Conservation (phyloP, 192 early-diverging fungal species). For the Coemansia sp. region DNA sequence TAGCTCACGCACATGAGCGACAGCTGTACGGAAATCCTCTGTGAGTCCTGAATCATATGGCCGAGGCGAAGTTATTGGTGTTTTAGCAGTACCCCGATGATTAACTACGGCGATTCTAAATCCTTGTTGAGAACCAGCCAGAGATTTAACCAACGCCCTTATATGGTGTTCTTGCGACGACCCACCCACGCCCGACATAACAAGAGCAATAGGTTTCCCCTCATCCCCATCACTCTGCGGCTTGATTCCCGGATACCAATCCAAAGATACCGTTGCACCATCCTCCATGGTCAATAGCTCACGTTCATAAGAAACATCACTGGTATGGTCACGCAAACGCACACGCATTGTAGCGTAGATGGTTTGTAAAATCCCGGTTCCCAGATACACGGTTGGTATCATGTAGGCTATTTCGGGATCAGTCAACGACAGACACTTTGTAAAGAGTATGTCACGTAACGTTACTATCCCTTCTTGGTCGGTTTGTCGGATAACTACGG, state of each 20-base stretch:
- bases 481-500: constrained; percentile 35
- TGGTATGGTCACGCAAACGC: constrained; percentile 30
- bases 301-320: constrained; percentile 38
- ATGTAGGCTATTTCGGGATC: constrained; percentile 59
- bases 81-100: constrained; percentile 82
- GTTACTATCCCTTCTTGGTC: constrained; percentile 29
- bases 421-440: constrained; percentile 61
- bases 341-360: constrained; percentile 48
- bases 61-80: constrained; percentile 71
- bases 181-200: constrained; percentile 89
- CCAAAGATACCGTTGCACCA: constrained; percentile 83
- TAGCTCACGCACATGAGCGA: constrained; percentile 32
- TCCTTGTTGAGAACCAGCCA: constrained; percentile 52
- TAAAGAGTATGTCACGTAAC: constrained; percentile 31
- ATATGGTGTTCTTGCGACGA: constrained; percentile 91
- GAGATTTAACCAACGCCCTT: constrained; percentile 64
- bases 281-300: constrained; percentile 66
- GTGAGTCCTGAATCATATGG: constrained; percentile 81
- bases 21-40: constrained; percentile 60
- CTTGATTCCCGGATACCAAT: constrained; percentile 69
- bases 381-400: constrained; percentile 74
- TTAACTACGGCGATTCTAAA: constrained; percentile 81
- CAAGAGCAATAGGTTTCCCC: constrained; percentile 69
- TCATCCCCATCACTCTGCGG: constrained; percentile 28
- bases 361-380: constrained; percentile 80